These are phyloP conservation scores for Trichoderma pleuroti DNA, from an alignment of 2,329 filamentous ascomycete species.

Conservation along the genomic window DNA sequence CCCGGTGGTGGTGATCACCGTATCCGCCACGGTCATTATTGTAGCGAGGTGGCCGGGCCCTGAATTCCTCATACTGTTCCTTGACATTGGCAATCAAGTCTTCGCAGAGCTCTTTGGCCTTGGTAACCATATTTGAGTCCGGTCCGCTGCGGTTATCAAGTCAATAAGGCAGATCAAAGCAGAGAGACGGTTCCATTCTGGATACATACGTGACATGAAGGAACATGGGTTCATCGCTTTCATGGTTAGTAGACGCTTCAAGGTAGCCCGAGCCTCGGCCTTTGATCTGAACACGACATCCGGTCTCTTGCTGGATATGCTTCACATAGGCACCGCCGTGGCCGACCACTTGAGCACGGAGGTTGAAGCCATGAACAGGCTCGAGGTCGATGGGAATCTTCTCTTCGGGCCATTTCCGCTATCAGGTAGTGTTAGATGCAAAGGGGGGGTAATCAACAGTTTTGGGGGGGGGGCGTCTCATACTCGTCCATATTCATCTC, in stretches of 20 bases:
- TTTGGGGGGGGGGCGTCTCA: background rate
- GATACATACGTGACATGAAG: slow-evolving; percentile 81
- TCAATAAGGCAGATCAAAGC: slow-evolving; percentile 25
- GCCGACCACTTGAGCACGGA: slow-evolving; percentile 93
- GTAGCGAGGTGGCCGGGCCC: slow-evolving; percentile 69
- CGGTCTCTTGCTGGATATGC: slow-evolving; percentile 93
- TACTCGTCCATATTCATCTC: slow-evolving; percentile 86
- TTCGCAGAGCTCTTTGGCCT: slow-evolving; percentile 83
- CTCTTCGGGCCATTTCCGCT: slow-evolving; percentile 99
- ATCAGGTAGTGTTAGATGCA: slow-evolving; percentile 16
- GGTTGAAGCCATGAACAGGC: slow-evolving; percentile 88
- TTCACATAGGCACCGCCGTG: slow-evolving; percentile 95
- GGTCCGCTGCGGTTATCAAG: slow-evolving; percentile 62
- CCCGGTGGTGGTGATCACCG: slow-evolving; percentile 28
- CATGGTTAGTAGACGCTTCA: slow-evolving; percentile 79
- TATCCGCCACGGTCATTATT: slow-evolving; percentile 44
- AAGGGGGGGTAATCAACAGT: slow-evolving; percentile 18
- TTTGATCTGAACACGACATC: slow-evolving; percentile 97
- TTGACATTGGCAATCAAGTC: slow-evolving; percentile 84
- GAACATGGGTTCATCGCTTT: slow-evolving; percentile 96
- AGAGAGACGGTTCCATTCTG: slow-evolving; percentile 19
- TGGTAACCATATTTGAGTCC: slow-evolving; percentile 78
- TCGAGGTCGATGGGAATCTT: slow-evolving; percentile 89
- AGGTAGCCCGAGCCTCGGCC: slow-evolving; percentile 92
- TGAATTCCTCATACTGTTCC: slow-evolving; percentile 87